Base-by-base conservation (phyloP, 148 eudicot species). In the Cornus controversa region DNA sequence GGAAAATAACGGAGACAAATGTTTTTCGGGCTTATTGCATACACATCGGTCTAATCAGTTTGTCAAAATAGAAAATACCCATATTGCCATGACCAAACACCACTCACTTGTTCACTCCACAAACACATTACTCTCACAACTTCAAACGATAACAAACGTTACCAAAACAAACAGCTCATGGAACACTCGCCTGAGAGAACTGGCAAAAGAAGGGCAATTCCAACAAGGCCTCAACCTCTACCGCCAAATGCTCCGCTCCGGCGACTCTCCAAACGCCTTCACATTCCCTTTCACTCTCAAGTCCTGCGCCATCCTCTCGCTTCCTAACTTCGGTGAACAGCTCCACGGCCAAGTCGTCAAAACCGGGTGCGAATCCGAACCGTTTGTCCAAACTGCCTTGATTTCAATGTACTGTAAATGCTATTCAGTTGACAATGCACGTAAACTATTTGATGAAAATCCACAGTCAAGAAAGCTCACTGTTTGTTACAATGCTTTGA, bases 401-500 rank as follows among this genome's bases (percentile, higher is more conserved):
- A 89, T 93, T 31, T 86, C 97, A 0, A 74, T 91, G 73, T 93
- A 93, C 67, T 79, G 86, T 47, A 87, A 84, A 80, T 84, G 90
- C 9, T 47, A 57, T 25, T 67, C 63, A 2, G 10, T 86, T 2
- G 66, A 76, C 2, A 65, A 16, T 87, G 97, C 95, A 23, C 83
- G 86, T 18, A 81, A 87, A 31, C 77, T 88, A 86, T 93, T 93
- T 71, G 95, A 88, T 6, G 92, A 88, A 93, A 89, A 53, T 82
- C 88, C 88, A 25, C 71, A 80, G 15, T 75, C 78, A 15, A 31
- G 37, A 53, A 58, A 70, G 28, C 82, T 87, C 45, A 85, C 91
- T 53, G 93, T 93, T 72, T 93, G 93, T 82, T 91, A 81, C 82
- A 91, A 93, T 79, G 93, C 97, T 67, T 71, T 93, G 87, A 84